Base-by-base conservation (phyloP, 1,284 basidiomycete species). In the Sporisorium iseilematis-ciliati region DNA sequence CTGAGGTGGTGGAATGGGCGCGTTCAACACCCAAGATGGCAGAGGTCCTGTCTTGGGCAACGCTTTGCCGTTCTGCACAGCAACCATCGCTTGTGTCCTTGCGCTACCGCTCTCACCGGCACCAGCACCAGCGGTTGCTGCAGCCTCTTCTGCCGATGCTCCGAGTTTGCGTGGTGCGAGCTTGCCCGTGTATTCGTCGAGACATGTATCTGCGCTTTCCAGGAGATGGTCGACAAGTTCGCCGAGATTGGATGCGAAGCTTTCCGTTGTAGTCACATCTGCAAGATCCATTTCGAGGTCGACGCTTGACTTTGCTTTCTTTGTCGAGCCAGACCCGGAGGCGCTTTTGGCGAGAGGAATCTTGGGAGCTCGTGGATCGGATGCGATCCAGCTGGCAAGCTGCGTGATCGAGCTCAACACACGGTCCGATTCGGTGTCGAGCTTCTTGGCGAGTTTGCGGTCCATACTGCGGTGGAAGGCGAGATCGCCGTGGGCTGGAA, bases 401-500 rank as follows among this genome's bases (percentile, higher is more conserved):
- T 53, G 40, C 4, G 69, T 61, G 57, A 84, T 52, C 48, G 77
- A 59, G 21, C 53, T 25, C 3, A 77, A 87, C 1, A 93, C 87
- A 45, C 89, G 88, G 29, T 88, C 85, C 0, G 91, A 91, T 72
- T 91, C 89, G 7, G 82, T 84, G 74, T 93, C 92, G 25, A 93
- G 85, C 63, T 90, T 89, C 53, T 87, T 88, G 2, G 91, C 91
- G 67, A 96, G 88, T 14, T 87, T 87, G 16, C 89, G 86, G 85
- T 95, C 92, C 72, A 97, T 89, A 3, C 94, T 92, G 42, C 92
- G 90, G 86, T 96, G 92, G 85, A 95, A 96, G 48, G 88, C 86
- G 65, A 96, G 87, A 86, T 95, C 94, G 11, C 86, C 86, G 61
- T 87, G 85, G 18, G 52, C 23, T 2, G 85, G 81, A 0, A 88